Evolutionary conservation across 305 asterid species (phyloP), one percentile per base, ranked within the genome.

Genomic region (Andrographis paniculata): DNA sequence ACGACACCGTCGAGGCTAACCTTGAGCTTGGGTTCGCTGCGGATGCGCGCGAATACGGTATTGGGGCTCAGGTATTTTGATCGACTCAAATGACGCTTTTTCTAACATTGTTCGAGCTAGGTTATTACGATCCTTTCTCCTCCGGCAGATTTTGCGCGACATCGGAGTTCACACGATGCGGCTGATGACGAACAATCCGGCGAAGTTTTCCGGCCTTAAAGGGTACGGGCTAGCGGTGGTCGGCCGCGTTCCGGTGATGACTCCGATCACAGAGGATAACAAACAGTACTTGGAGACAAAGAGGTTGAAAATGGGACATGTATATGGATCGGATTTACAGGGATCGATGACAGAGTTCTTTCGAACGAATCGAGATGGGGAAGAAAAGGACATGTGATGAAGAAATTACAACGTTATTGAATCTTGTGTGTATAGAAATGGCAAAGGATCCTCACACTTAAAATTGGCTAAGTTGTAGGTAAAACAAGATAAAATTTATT

Each of bases 151-250:
- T 56, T 67, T 84, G 17, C 71, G 80, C 20, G 97, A 84, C 52
- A 56, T 87, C 14, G 94, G 95, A 21, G 78, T 87, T 14, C 76
- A 72, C 49, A 87, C 97, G 0, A 87, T 87, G 92, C 66, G 79
- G 16, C 69, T 87, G 15, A 87, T 87, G 97, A 87, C 95, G 1
- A 87, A 87, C 69, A 87, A 87, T 54, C 97, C 95, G 0, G 94
- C 95, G 18, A 87, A 87, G 53, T 84, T 78, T 47, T 61, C 65
- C 0, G 94, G 95, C 50, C 72, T 79, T 12, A 81, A 70, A 59
- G 95, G 97, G 4, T 84, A 81, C 22, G 97, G 89, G 20, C 63
- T 87, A 51, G 95, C 92, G 9, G 86, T 87, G 4, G 79, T 79
- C 39, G 87, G 94, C 15, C 71, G 95, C 9, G 86, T 87, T 21